A percentile compares a stretch with the other conserved stretches of the same genome.
Conservation (phyloP, 2,329 filamentous ascomycete species). For the Paraphoma chrysanthemicola region DNA sequence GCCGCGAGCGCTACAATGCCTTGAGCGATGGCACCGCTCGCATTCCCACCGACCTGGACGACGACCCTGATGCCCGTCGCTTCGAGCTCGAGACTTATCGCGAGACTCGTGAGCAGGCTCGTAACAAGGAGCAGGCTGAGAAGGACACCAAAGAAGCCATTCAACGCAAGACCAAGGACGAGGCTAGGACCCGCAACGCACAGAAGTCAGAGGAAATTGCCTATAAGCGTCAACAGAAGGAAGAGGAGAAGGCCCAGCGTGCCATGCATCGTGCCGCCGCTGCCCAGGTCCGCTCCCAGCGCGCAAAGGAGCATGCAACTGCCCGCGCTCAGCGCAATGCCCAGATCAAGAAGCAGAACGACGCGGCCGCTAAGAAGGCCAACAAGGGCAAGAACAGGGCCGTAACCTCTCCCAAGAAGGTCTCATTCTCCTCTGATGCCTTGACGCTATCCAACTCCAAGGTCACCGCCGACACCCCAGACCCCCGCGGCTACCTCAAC, state of each 20-base stretch:
- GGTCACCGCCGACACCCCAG: slow-evolving; percentile 12
- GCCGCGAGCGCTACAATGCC: slow-evolving; percentile 51
- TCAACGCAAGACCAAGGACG: slow-evolving; percentile 26
- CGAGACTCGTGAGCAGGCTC: slow-evolving; percentile 22
- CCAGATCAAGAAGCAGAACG: slow-evolving; percentile 22
- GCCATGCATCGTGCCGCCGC: slow-evolving; percentile 29
- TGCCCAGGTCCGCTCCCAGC: slow-evolving; percentile 22
- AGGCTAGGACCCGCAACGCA: slow-evolving; percentile 21
- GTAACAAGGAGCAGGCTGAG: slow-evolving; percentile 26
- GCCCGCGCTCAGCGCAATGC: slow-evolving; percentile 21
- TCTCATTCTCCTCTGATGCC: background rate
- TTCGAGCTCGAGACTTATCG: slow-evolving; percentile 35
- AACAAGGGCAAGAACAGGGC: slow-evolving; percentile 1
- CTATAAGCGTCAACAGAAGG: slow-evolving; percentile 15
- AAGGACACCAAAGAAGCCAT: slow-evolving; percentile 16
- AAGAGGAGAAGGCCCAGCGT: slow-evolving; percentile 25
- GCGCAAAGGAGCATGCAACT: slow-evolving; percentile 19
- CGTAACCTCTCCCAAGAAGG: background rate
- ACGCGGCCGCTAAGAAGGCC: background rate
- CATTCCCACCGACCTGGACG: slow-evolving; percentile 53
- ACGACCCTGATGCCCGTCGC: slow-evolving; percentile 48
- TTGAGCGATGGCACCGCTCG: slow-evolving; percentile 53
- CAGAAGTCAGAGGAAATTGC: slow-evolving; percentile 34
- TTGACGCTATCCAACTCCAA: background rate
- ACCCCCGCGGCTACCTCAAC: slow-evolving; percentile 33